Conservation (phyloP, 1,139 yeast genomes). For the Blastobotrys raffinosifermentans region DNA sequence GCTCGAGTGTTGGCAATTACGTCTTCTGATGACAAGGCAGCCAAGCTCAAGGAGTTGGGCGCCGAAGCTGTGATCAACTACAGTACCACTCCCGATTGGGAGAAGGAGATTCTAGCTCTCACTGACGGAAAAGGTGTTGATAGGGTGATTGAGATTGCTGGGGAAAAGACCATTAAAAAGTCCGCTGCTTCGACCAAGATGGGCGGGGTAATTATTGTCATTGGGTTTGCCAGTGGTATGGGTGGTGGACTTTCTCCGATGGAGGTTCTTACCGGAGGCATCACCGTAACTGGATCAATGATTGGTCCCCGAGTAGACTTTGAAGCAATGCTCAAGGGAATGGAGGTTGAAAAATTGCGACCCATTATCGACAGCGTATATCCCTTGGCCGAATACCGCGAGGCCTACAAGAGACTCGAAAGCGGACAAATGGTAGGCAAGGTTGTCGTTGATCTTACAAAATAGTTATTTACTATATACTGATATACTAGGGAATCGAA, state of each 20-base stretch:
- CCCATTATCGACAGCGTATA: conserved; percentile 1
- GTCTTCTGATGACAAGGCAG: neutral
- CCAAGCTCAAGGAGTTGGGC: conserved; percentile 1
- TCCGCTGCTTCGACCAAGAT: neutral
- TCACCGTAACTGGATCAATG: neutral
- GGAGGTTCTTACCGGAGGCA: neutral
- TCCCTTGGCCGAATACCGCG: too few species aligned
- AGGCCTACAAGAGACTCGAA: too few species aligned
- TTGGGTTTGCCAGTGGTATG: neutral
- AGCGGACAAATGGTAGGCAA: too few species aligned
- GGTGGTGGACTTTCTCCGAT: neutral
- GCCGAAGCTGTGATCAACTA: neutral
- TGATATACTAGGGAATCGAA: too few species aligned
- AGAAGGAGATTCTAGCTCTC: neutral
- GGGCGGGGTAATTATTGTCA: neutral
- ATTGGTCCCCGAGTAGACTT: neutral
- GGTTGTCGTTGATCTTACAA: too few species aligned
- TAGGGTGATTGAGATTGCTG: neutral
- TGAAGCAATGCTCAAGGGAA: neutral
- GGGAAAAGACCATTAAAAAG: neutral
- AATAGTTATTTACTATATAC: too few species aligned
- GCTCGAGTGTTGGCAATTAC: neutral
- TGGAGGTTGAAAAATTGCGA: neutral
- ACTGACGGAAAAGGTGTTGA: conserved; percentile 4
- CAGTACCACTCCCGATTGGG: neutral